Conservation (phyloP, 768 basidiomycete genomes). For the Galerina marginata region DNA sequence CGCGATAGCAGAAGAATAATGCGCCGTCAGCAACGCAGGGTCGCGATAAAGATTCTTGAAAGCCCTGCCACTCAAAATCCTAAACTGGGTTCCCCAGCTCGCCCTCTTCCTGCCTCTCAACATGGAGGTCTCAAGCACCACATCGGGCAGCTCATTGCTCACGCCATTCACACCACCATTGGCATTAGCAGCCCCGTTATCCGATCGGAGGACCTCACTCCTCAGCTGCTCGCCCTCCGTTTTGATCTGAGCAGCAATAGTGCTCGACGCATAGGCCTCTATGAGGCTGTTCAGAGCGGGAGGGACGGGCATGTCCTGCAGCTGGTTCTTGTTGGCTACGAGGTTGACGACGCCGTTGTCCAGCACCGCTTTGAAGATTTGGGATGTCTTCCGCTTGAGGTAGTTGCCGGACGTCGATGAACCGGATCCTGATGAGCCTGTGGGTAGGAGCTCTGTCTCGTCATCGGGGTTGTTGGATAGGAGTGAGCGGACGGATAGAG, state of each 20-base stretch:
- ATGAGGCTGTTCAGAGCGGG: conserved; percentile 76
- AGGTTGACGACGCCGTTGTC: conserved; percentile 18
- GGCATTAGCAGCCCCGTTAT: conserved; percentile 32
- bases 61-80: conserved; percentile 91
- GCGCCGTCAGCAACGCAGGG: conserved; percentile 87
- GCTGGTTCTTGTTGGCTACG: conserved; percentile 16
- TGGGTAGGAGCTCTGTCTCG: conserved; percentile 57
- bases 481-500: conserved; percentile 45
- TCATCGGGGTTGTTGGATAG: conserved; percentile 40
- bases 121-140: conserved; percentile 68
- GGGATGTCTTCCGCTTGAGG: conserved; percentile 76
- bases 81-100: conserved; percentile 88
- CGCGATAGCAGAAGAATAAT: conserved; percentile 84
- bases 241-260: conserved; percentile 64
- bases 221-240: conserved; percentile 61
- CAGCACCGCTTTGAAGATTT: conserved; percentile 65
- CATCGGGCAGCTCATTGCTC: conserved; percentile 63
- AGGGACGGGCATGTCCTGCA: conserved; percentile 42
- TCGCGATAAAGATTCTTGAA: conserved; percentile 99
- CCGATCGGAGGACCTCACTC: conserved; percentile 35
- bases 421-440: conserved; percentile 29
- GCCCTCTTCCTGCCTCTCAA: conserved; percentile 81
- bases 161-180: conserved; percentile 31
- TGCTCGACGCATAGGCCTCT: conserved; percentile 69
- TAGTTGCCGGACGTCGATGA: conserved; percentile 53